Evolutionary conservation across 768 basidiomycete genomes (phyloP).

Genomic region (Suillus clintonianus): DNA sequence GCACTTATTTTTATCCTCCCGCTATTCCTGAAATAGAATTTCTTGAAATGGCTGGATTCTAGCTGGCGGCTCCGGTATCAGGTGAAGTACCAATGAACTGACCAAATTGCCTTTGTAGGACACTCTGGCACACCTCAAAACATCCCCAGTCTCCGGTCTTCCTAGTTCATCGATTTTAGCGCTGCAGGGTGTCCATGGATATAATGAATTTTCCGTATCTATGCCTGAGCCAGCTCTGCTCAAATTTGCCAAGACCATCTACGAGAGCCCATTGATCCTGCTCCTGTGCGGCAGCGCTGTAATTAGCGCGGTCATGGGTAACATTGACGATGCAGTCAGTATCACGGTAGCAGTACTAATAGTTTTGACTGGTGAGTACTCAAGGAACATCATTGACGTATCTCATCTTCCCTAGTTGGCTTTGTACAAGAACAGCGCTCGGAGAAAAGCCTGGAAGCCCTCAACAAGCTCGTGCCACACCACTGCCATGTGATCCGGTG

Average conservation of each 20-base stretch:
- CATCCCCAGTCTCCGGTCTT: conserved; percentile 64
- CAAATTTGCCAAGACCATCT: conserved; percentile 94
- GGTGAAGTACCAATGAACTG: conserved; percentile 2
- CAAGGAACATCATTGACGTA: not conserved
- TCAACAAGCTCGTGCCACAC: conserved; percentile 96
- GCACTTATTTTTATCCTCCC: not conserved
- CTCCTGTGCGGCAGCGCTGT: conserved; percentile 87
- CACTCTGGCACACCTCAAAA: conserved; percentile 69
- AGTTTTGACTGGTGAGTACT: conserved; percentile 81
- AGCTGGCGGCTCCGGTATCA: not conserved
- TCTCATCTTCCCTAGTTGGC: conserved; percentile 55
- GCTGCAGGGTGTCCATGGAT: conserved; percentile 72
- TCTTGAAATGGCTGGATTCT: not conserved
- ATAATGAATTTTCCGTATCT: conserved; percentile 92
- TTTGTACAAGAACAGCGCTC: conserved; percentile 96
- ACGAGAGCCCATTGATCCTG: conserved; percentile 91
- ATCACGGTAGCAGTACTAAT: conserved; percentile 92
- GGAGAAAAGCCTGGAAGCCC: conserved; percentile 90
- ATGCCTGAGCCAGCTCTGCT: conserved; percentile 77
- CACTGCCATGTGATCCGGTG: conserved; percentile 88
- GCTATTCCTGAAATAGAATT: not conserved
- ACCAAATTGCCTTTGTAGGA: conserved; percentile 47
- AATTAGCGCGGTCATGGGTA: conserved; percentile 92
- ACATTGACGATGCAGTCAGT: conserved; percentile 90
- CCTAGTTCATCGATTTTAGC: conserved; percentile 59